phyloP scores from a whole-genome alignment of 257 asterid genomes.

The Fraxinus quadrangulata region DNA sequence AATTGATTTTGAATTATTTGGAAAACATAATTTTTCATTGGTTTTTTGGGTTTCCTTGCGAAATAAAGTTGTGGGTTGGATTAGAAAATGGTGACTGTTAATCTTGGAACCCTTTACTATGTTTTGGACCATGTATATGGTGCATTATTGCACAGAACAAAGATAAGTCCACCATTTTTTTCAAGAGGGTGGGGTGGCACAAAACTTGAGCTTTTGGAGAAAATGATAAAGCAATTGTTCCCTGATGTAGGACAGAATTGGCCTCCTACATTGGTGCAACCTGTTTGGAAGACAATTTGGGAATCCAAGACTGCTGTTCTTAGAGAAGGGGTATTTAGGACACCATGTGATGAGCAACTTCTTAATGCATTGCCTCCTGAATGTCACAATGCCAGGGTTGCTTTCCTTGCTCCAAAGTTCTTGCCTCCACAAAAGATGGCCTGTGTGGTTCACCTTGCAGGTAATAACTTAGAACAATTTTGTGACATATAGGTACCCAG shows the following conservation, averaged over 20 bases:
- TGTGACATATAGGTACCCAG: not conserved
- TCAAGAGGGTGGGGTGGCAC: conserved; percentile 97
- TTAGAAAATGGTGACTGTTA: conserved; percentile 62
- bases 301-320: conserved; percentile 72
- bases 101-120: conserved; percentile 82
- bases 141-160: conserved; percentile 86
- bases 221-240: conserved; percentile 68
- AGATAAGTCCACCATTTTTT: conserved; percentile 77
- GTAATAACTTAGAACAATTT: conserved; percentile 34
- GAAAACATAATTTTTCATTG: conserved; percentile 14
- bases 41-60: not conserved
- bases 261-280: conserved; percentile 76
- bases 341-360: conserved; percentile 80
- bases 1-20: conserved; percentile 21
- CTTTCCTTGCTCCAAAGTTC: conserved; percentile 76
- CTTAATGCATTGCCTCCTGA: conserved; percentile 90
- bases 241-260: conserved; percentile 66
- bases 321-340: conserved; percentile 81
- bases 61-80: conserved; percentile 15
- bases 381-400: conserved; percentile 81
- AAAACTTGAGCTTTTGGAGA: conserved; percentile 83
- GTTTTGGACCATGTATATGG: conserved; percentile 88
- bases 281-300: conserved; percentile 88
- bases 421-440: conserved; percentile 64
- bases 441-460: conserved; percentile 99